Base-by-base conservation (phyloP, 495 filamentous ascomycete species). In the Aspergillus mulundensis region DNA sequence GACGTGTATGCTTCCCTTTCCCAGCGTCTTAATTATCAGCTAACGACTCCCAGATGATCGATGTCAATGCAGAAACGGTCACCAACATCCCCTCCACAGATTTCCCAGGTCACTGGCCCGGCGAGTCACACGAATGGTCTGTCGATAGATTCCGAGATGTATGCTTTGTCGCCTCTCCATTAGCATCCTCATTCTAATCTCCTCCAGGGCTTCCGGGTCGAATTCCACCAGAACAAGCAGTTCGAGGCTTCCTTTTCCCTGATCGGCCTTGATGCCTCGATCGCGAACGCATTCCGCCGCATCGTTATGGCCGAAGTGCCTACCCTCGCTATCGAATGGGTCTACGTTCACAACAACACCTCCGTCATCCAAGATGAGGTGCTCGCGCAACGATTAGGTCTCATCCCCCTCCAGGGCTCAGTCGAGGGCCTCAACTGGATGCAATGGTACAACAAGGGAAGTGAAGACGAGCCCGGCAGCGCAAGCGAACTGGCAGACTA, bases 321-420 rank as follows among this genome's bases (percentile, higher is more conserved):
- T 19, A 90, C 88, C 3, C 79, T 99, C 43, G 95, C 95, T 60
- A 93, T 99, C 64, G 95, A 97, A 74, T 81, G 78, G 39, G 89
- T 95, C 66, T 97, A 87, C 75, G 82, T 97, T 44, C 76, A 87
- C 64, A 91, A 95, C 77, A 99, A 99, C 76, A 97, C 92, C 53
- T 94, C 89, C 11, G 87, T 99, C 19, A 93, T 99, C 64, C 91
- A 96, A 68, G 95, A 99, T 69, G 95, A 99, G 71, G 91, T 99
- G 1, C 86, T 99, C 38, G 83, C 90, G 2, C 86, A 89, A 63
- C 83, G 95, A 18, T 78, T 99, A 20, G 95, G 95, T 41, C 82
- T 97, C 38, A 86, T 99, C 50, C 95, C 95, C 7, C 84, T 99
- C 52, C 87, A 83, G 32, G 94, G 89, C 58, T 81, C 82, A 48